Evolutionary conservation across 805 yeast genomes (phyloP).

Genomic region (Millerago galiae): DNA sequence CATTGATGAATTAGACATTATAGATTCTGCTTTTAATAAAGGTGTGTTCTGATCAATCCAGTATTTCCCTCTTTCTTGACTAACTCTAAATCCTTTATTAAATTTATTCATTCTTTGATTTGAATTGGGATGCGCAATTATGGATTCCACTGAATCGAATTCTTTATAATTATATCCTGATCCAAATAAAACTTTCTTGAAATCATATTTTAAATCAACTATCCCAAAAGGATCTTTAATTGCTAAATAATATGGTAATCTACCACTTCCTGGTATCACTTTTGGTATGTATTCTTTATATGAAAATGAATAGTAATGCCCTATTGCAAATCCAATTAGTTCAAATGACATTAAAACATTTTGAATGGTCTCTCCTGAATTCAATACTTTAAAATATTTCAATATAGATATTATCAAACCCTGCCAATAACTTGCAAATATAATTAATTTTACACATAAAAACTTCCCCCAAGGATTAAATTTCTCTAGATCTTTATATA

Average conservation of each 20-base stretch:
- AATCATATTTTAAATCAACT: constrained; percentile 76
- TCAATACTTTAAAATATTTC: constrained; percentile 35
- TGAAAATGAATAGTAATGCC: constrained; percentile 86
- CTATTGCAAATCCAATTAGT: constrained; percentile 74
- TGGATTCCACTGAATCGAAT: constrained; percentile 75
- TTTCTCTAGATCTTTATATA: constrained; percentile 68
- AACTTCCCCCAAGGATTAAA: constrained; percentile 91
- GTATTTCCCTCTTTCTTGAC: constrained; percentile 64
- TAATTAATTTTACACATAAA: constrained; percentile 84
- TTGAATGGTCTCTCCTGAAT: constrained; percentile 56
- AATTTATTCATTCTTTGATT: constrained; percentile 60
- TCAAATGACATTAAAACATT: constrained; percentile 79
- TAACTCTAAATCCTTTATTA: constrained; percentile 77
- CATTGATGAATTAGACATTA: constrained; percentile 18
- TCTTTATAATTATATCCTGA: constrained; percentile 71
- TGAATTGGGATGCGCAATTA: constrained; percentile 63
- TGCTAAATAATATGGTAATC: constrained; percentile 58
- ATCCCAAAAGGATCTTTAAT: constrained; percentile 69
- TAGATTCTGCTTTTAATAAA: constrained; percentile 17
- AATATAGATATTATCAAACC: constrained; percentile 50
- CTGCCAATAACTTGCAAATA: constrained; percentile 99
- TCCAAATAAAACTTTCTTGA: constrained; percentile 60
- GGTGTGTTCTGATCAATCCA: constrained; percentile 42
- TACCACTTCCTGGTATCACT: constrained; percentile 59
- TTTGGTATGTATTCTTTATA: constrained; percentile 62